Conservation (phyloP, 169 alveolate species). For the Cytauxzoon felis region DNA sequence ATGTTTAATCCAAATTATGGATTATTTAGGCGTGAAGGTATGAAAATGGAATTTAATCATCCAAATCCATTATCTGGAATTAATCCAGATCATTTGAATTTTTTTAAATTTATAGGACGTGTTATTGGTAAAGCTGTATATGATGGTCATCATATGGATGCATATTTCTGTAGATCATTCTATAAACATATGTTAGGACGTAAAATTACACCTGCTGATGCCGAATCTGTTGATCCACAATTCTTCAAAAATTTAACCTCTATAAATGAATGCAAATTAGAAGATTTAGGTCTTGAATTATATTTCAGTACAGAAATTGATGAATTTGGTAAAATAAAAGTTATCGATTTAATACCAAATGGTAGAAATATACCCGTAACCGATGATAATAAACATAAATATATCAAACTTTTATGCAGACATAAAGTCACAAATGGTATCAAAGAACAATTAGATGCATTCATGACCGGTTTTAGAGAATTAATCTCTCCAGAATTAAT, state of each 20-base stretch:
- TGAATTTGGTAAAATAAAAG: conserved; percentile 90
- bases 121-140: conserved; percentile 96
- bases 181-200: conserved; percentile 96
- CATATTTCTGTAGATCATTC: conserved; percentile 96
- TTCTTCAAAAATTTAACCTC: conserved; percentile 91
- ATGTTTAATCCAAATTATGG: conserved; percentile 98
- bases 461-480: conserved; percentile 96
- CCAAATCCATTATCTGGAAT: conserved; percentile 93
- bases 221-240: conserved; percentile 97
- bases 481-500: conserved; percentile 92
- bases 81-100: conserved; percentile 92
- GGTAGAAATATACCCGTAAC: conserved; percentile 90
- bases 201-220: conserved; percentile 92
- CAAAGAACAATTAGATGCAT: conserved; percentile 91
- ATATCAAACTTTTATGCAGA: conserved; percentile 90
- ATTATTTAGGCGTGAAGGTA: conserved; percentile 85
- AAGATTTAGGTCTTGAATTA: conserved; percentile 84
- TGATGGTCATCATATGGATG: conserved; percentile 95
- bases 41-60: conserved; percentile 88
- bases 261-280: conserved; percentile 89
- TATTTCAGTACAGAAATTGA: conserved; percentile 88
- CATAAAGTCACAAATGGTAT: conserved; percentile 92
- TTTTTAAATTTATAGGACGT: conserved; percentile 97
- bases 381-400: conserved; percentile 91
- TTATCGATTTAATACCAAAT: conserved; percentile 91